A percentile compares a stretch with the other conserved stretches of the same genome.
Conservation (phyloP, 495 filamentous ascomycete species). For the Penicillium steckii region DNA sequence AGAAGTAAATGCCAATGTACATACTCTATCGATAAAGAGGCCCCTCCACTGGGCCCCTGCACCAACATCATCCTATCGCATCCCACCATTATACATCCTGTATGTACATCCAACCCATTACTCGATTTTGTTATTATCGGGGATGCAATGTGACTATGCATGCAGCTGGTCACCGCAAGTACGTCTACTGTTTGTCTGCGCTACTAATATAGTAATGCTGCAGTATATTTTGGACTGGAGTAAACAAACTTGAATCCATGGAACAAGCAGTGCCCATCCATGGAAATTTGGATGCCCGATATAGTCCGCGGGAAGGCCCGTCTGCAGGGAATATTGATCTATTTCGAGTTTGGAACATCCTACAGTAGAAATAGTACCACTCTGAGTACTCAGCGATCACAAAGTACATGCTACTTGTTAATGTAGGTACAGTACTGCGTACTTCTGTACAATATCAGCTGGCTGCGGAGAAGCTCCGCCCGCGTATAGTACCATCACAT, state of each 20-base stretch:
- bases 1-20: too few species aligned
- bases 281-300: conserved; percentile 24
- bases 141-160: conserved; percentile 2
- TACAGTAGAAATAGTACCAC: not conserved
- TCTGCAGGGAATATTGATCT: not conserved
- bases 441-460: too few species aligned
- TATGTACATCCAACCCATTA: not conserved
- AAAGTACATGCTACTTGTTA: too few species aligned
- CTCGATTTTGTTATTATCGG: not conserved
- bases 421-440: not conserved
- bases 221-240: too few species aligned
- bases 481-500: too few species aligned
- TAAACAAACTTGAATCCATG: not conserved
- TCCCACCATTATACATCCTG: not conserved
- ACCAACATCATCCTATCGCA: not conserved
- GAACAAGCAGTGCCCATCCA: conserved; percentile 7
- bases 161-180: conserved; percentile 9
- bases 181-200: too few species aligned
- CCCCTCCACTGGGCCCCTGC: not conserved
- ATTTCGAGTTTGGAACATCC: not conserved
- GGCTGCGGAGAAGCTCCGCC: not conserved
- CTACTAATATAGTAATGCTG: too few species aligned
- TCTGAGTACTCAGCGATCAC: conserved; percentile 5
- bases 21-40: too few species aligned
- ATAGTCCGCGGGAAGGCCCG: conserved; percentile 21